A percentile compares a stretch with the other conserved stretches of the same genome.
Conservation (phyloP, 2,329 filamentous ascomycete genomes). For the Clonostachys chloroleuca region DNA sequence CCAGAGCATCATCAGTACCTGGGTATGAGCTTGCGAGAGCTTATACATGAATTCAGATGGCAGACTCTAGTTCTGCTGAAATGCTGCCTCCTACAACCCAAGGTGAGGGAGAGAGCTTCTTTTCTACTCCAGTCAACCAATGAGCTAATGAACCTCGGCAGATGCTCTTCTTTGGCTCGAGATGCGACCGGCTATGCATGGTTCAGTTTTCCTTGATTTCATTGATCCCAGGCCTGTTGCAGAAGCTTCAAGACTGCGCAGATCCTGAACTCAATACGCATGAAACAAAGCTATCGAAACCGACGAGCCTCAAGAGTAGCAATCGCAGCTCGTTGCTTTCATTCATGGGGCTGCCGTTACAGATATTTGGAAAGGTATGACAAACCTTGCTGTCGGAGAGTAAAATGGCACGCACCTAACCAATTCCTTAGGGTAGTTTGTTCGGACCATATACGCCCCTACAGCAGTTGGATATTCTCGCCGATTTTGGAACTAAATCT, state of each 20-base stretch:
- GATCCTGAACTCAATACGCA: conserved; percentile 88
- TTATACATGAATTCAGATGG: conserved; percentile 91
- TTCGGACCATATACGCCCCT: conserved; percentile 96
- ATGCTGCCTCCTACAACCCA: conserved; percentile 88
- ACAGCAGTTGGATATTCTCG: conserved; percentile 90
- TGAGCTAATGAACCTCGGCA: conserved; percentile 24
- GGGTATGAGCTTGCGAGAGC: conserved; percentile 81
- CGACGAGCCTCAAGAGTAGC: conserved; percentile 85
- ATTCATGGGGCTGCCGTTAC: conserved; percentile 92
- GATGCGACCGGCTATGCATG: conserved; percentile 94
- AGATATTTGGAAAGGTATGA: conserved; percentile 84
- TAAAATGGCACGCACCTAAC: conserved; percentile 1
- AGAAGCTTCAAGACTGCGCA: conserved; percentile 89
- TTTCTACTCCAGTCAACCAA: neutral
- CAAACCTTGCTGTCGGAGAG: neutral
- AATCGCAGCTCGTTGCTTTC: conserved; percentile 84
- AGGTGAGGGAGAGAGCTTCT: conserved; percentile 51
- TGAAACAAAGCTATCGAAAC: conserved; percentile 68
- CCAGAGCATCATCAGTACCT: conserved; percentile 81
- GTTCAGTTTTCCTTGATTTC: conserved; percentile 97
- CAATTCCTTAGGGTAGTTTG: conserved; percentile 65
- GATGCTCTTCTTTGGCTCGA: conserved; percentile 99
- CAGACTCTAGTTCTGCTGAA: conserved; percentile 94
- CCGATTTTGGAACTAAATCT: conserved; percentile 91
- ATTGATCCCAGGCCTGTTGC: conserved; percentile 86